Conservation (phyloP, 768 basidiomycete genomes). For the Serendipita sp. region DNA sequence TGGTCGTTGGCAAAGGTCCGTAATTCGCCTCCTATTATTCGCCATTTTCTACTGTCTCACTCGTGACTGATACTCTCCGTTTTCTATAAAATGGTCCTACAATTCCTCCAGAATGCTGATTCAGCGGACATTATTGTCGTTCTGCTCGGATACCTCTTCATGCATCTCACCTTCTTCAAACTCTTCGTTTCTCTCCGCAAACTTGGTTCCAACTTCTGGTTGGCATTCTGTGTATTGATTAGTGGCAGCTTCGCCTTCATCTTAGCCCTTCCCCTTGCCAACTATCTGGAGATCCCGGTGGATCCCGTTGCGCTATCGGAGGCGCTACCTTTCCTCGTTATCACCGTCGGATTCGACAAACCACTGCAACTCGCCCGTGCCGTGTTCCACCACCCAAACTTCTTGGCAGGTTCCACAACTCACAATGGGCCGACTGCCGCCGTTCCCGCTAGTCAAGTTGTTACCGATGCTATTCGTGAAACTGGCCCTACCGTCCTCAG, state of each 20-base stretch:
- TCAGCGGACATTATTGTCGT: constrained; percentile 92
- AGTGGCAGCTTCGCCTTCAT: constrained; percentile 73
- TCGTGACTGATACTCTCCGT: constrained; percentile 2
- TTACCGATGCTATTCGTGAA: constrained; percentile 63
- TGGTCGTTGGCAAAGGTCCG: constrained; percentile 67
- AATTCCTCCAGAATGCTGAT: constrained; percentile 56
- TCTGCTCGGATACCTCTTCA: constrained; percentile 80
- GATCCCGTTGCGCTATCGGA: constrained; percentile 89
- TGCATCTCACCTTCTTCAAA: constrained; percentile 90
- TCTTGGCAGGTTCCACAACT: constrained; percentile 16
- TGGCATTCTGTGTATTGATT: constrained; percentile 54
- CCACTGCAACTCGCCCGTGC: constrained; percentile 80
- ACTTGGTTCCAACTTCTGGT: constrained; percentile 62
- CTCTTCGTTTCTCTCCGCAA: constrained; percentile 77
- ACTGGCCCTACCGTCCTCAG: constrained; percentile 74
- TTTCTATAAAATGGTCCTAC: background rate
- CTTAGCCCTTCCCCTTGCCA: constrained; percentile 58
- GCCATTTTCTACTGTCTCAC: background rate
- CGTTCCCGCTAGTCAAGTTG: constrained; percentile 50
- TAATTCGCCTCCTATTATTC: constrained; percentile 10
- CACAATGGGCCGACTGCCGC: constrained; percentile 8
- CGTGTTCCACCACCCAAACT: constrained; percentile 69
- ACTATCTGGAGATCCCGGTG: constrained; percentile 69
- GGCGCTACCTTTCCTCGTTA: constrained; percentile 92
- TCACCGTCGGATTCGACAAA: constrained; percentile 96